Evolutionary conservation across 257 asterid genomes (phyloP), one percentile per base, ranked within the genome.

Genomic region (Eucommia ulmoides): DNA sequence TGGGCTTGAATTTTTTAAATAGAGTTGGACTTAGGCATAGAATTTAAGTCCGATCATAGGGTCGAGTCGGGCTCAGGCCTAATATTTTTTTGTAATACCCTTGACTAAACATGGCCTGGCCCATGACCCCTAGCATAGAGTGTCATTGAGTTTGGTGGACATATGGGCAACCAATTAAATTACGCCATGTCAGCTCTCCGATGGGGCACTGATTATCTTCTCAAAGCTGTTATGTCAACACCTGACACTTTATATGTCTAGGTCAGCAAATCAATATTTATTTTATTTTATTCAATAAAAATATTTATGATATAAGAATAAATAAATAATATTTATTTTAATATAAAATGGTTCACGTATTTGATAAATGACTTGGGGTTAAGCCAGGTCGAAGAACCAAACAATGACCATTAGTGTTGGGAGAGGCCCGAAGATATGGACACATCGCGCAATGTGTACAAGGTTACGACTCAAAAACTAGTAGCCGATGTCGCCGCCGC

Each of bases 141-240:
- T 51, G 81, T 87, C 15, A 65, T 87, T 16, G 94, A 87, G 57
- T 87, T 80, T 24, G 93, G 93, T 0, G 49, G 45, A 26, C 70
- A 73, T 23, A 83, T 83, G 94, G 51, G 64, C 33, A 58, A 24
- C 48, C 78, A 78, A 59, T 57, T 73, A 15, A 58, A 58, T 1
- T 24, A 74, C 22, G 97, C 94, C 20, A 69, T 73, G 62, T 64
- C 52, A 0, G 93, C 97, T 0, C 56, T 84, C 3, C 79, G 85
- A 5, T 88, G 97, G 97, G 87, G 87, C 3, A 45, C 77, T 0
- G 96, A 88, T 69, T 88, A 88, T 76, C 87, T 84, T 15, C 41
- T 84, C n/a, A 88, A 88, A 66, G 96, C 93, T 15, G 78, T 95
- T 57, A 73, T 91, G 0, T 69, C 89, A 8, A 64, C 83, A 16